Conservation (phyloP, 1,284 basidiomycete genomes). For the Wolfiporia cocos region DNA sequence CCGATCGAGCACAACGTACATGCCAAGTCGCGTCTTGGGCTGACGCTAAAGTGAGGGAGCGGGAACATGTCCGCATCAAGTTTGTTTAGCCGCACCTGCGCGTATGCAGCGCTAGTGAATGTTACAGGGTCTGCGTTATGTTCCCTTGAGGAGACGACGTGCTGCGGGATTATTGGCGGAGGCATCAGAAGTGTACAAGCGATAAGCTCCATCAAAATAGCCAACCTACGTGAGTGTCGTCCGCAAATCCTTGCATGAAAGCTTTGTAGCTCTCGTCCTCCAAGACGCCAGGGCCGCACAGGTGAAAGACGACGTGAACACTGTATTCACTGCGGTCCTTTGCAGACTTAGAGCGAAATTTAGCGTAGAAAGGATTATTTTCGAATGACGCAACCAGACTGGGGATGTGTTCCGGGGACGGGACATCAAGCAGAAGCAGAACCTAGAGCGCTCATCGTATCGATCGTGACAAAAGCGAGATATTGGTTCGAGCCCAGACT, state of each 20-base stretch:
- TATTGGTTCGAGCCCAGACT: no score
- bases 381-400: slow-evolving; percentile 50
- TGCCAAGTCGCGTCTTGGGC: slow-evolving; percentile 31
- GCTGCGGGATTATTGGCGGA: slow-evolving; percentile 38
- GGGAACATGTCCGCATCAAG: slow-evolving; percentile 76
- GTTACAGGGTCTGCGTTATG: slow-evolving; percentile 62
- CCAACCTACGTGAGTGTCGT: slow-evolving; percentile 20
- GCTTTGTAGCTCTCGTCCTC: slow-evolving; percentile 62
- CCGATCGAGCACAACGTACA: slow-evolving; percentile 24
- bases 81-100: slow-evolving; percentile 66
- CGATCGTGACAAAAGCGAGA: no score
- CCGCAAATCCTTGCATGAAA: slow-evolving; percentile 53
- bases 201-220: slow-evolving; percentile 5
- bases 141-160: slow-evolving; percentile 60
- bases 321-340: slow-evolving; percentile 35
- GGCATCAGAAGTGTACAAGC: slow-evolving; percentile 8
- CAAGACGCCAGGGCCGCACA: slow-evolving; percentile 61
- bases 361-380: slow-evolving; percentile 41
- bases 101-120: slow-evolving; percentile 71
- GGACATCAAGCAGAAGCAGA: slow-evolving; percentile 57
- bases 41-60: slow-evolving; percentile 49
- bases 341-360: slow-evolving; percentile 39
- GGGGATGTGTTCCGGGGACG: slow-evolving; percentile 54
- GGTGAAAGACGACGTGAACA: slow-evolving; percentile 61
- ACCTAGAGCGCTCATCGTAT: no score